Base-by-base conservation (phyloP, 1,139 yeast species). In the Oligophagozyma castellii region DNA sequence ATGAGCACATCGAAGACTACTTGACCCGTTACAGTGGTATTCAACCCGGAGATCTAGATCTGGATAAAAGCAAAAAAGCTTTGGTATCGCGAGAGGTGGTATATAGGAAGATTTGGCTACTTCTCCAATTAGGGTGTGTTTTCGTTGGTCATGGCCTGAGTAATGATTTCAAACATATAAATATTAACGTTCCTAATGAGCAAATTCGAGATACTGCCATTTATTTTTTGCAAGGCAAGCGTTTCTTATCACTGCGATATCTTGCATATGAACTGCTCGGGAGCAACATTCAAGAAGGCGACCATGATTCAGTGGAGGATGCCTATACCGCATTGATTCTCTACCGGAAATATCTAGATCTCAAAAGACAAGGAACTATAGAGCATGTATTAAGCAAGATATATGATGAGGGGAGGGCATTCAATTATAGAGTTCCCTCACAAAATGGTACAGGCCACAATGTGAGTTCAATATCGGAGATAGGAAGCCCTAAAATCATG, bases 291-390 rank as follows among this genome's bases (percentile, higher is more conserved):
- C 98, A 92, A 53, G 73, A 73, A 2, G 94, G 93, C 2, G 86
- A 86, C 48, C 99, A 92, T 53, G 96, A 92, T 51, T 86, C 96
- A 1, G 83, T 89, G 26, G 98, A 92, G 48, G 99, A 92, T 58
- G 96, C 99, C 0, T 61, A 67, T 33, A 77, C 92, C 8, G 98
- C 99, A 0, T 63, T 92, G 40, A 55, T 70, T 29, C 59, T 92
- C 25, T 92, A 80, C 56, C 70, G 72, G 40, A 74, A 71, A 47
- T 86, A 80, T 45, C 56, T 69, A 43, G 73, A 74, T 40, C 61
- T 86, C 39, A 59, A 61, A 33, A 63, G 60, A 3, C 53, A 56
- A 0, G 89, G 80, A 0, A 63, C 60, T 16, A 68, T 86, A 36
- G 81, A 78, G 24, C 55, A 54, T 5, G 65, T 70, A 1, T 61